Evolutionary conservation across 148 eudicot genomes (phyloP), one percentile per base, ranked within the genome.

Genomic region (Camellia lanceoleosa): DNA sequence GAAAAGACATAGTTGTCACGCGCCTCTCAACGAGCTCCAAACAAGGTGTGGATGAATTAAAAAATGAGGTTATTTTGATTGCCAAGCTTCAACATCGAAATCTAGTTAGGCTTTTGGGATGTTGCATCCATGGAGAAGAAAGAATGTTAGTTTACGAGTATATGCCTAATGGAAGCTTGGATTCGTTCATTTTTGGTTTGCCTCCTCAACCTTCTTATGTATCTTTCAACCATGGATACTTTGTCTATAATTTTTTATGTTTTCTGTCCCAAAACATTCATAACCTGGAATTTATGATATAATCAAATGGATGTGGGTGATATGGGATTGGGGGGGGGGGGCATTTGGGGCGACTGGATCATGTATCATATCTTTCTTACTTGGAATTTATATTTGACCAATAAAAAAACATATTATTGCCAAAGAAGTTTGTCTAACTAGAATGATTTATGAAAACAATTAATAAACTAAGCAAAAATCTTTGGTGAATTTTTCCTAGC

Each of bases 41-140:
- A 65, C 79, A 77, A 47, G 79, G 79, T 44, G 9, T 77, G 0
- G n/a, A 77, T 46, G 79, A 77, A 23, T 65, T 65, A 62, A 77
- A 77, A 41, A 77, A 77, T 15, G 79, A 77, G 68, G 71, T 77
- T 46, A 77, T 65, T n/a, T 77, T 77, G 60, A 77, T 77, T 0
- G 46, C 59, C 10, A 77, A 77, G 38, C 71, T 77, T 49, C 79
- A 77, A 66, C 79, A 77, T 7, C 41, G 79, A 13, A 77, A 77
- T 77, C 71, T 77, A 12, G 79, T 77, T 13, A 63, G 60, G 79
- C 79, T 77, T 43, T 66, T 77, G 71, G 79, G 79, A 16, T 77
- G 71, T 66, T 77, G 71, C 59, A 51, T 77, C 30, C 46, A 30
- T 16, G 61, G 59, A 44, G 46, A 77, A 64, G 79, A 64, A 66